Percentiles rank a stretch among this genome's conserved stretches.
These are phyloP conservation scores for Agroathelia rolfsii DNA, from an alignment of 1,284 basidiomycete species.

Conservation along the genomic window DNA sequence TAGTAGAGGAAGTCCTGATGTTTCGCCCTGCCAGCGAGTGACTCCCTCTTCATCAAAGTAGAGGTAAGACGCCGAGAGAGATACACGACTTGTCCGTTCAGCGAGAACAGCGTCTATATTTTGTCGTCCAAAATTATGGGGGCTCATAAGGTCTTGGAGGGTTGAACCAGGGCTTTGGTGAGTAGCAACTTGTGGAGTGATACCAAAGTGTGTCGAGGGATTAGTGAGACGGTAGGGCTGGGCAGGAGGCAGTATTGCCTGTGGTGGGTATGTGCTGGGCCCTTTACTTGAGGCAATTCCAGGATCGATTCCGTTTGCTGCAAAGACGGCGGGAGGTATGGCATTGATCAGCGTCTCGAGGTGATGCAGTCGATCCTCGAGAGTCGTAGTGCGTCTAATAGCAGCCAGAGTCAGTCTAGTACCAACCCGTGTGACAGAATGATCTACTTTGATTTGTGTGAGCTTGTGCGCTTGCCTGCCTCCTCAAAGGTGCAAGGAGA, in stretches of 20 bases:
- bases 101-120: slow-evolving; percentile 31
- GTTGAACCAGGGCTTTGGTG: too few relatives aligned
- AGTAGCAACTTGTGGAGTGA: slow-evolving; percentile 27
- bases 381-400: slow-evolving; percentile 57
- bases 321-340: slow-evolving; percentile 70
- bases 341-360: slow-evolving; percentile 73
- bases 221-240: slow-evolving; percentile 60
- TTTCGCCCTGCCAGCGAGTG: slow-evolving; percentile 82
- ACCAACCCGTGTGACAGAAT: slow-evolving; percentile 1
- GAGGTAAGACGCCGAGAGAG: slow-evolving; percentile 63
- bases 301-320: slow-evolving; percentile 31
- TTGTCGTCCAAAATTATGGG: slow-evolving; percentile 19
- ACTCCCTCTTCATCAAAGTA: slow-evolving; percentile 78
- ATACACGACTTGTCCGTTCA: slow-evolving; percentile 51
- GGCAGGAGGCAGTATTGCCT: slow-evolving; percentile 47
- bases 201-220: slow-evolving; percentile 66
- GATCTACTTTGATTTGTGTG: slow-evolving; percentile 73
- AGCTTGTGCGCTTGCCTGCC: slow-evolving; percentile 71
- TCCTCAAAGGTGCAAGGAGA: slow-evolving; percentile 78
- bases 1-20: slow-evolving; percentile 78
- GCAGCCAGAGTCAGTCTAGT: slow-evolving; percentile 1
- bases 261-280: too few relatives aligned
- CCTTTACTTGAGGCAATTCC: too few relatives aligned
- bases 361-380: slow-evolving; percentile 79
- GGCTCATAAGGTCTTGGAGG: slow-evolving; percentile 31